Conservation (phyloP, 305 asterid species). For the Striga hermonthica region DNA sequence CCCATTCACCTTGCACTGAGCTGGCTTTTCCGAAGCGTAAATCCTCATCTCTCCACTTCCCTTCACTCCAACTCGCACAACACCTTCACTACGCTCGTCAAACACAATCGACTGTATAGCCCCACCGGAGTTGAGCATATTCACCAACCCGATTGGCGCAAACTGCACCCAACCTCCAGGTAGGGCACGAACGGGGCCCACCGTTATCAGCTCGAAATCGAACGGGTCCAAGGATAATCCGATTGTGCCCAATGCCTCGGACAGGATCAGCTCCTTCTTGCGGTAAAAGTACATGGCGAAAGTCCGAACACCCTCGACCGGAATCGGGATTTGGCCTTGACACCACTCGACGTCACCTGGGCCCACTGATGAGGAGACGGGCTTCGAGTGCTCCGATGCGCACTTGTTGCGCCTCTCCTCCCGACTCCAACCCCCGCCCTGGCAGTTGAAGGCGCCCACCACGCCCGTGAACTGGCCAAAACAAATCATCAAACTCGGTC, state of each 20-base stretch:
- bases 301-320: conserved; percentile 42
- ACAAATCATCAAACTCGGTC: conserved; percentile 1
- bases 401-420: conserved; percentile 75
- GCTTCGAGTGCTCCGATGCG: conserved; percentile 57
- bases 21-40: conserved; percentile 59
- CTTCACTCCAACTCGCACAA: conserved; percentile 49
- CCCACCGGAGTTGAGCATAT: conserved; percentile 92
- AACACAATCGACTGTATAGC: conserved; percentile 51
- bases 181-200: conserved; percentile 50
- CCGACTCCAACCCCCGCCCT: conserved; percentile 93
- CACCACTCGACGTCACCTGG: conserved; percentile 81
- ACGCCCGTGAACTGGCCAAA: conserved; percentile 70
- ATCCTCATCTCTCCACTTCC: conserved; percentile 75
- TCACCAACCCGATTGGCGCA: conserved; percentile 77
- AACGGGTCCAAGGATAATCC: conserved; percentile 41
- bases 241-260: conserved; percentile 47
- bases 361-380: conserved; percentile 45
- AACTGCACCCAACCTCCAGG: conserved; percentile 40
- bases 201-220: conserved; percentile 62
- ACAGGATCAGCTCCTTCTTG: conserved; percentile 54
- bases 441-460: conserved; percentile 85
- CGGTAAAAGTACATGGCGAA: conserved; percentile 63
- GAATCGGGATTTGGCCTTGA: conserved; percentile 56
- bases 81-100: conserved; percentile 32
- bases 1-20: conserved; percentile 46